phyloP scores from a whole-genome alignment of 108 stramenopile species.

The Pseudonitzschia multiseries region DNA sequence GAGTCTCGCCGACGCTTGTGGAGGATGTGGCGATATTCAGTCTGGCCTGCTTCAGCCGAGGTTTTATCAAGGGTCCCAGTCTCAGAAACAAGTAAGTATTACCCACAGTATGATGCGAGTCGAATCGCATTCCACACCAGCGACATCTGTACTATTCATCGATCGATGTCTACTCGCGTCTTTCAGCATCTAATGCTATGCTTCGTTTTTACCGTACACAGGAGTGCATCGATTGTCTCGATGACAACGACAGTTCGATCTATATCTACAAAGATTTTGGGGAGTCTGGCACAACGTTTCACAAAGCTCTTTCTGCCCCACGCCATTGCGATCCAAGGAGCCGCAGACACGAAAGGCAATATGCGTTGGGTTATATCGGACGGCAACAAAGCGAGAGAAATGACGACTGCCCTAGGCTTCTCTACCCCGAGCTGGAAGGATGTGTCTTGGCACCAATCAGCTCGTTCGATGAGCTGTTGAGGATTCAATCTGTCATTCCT shows the following conservation, averaged over 20 bases:
- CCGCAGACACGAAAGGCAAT: no score
- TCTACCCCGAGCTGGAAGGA: background rate
- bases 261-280: conserved; percentile 8
- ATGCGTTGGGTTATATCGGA: no score
- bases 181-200: background rate
- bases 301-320: background rate
- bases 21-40: background rate
- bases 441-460: background rate
- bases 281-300: background rate
- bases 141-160: background rate
- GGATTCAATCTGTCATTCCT: background rate
- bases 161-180: background rate
- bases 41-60: background rate
- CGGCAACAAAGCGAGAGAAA: background rate
- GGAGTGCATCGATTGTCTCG: background rate
- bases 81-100: background rate
- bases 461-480: background rate
- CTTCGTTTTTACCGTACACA: background rate
- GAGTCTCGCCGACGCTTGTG: background rate
- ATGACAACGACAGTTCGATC: background rate
- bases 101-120: background rate
- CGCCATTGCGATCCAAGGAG: background rate
- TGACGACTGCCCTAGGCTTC: background rate
- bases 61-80: background rate
- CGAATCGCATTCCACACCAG: background rate